These are phyloP conservation scores for Rhodamnia argentea DNA, from an alignment of 345 rosid genomes.

Conservation along the genomic window DNA sequence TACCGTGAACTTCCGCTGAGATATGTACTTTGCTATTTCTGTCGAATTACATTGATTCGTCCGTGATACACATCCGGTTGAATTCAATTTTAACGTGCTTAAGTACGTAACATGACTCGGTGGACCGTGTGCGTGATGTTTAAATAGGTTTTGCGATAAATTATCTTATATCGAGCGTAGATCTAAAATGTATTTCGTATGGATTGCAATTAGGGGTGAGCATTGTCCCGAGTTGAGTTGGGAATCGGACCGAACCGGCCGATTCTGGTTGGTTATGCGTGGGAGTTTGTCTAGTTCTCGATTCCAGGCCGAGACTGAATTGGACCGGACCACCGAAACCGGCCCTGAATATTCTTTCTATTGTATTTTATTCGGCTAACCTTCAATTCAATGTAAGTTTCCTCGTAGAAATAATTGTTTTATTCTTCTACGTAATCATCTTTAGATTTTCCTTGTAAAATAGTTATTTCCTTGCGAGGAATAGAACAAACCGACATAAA, in stretches of 20 bases:
- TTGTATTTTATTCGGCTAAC: neutral
- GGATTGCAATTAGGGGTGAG: neutral
- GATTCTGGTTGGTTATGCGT: neutral
- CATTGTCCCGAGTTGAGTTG: fast-evolving
- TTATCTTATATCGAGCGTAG: neutral
- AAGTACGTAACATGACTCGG: neutral
- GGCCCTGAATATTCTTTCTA: neutral
- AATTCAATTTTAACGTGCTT: neutral
- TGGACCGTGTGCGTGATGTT: neutral
- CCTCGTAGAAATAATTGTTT: too few relatives aligned
- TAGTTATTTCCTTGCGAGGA: neutral
- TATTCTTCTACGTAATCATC: too few relatives aligned
- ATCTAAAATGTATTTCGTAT: neutral
- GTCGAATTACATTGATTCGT: neutral
- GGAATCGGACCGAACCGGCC: fast-evolving
- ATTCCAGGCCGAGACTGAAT: too few relatives aligned
- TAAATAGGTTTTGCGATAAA: neutral
- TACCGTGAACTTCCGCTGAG: neutral
- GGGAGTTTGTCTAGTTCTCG: fast-evolving
- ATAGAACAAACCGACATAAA: neutral
- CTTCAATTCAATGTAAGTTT: too few relatives aligned
- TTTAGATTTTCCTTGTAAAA: neutral
- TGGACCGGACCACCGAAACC: neutral
- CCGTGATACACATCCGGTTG: neutral
- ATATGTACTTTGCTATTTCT: neutral